A percentile compares a stretch with the other conserved stretches of the same genome.
Conservation (phyloP, 768 basidiomycete genomes). For the Goffeauzyma gilvescens region DNA sequence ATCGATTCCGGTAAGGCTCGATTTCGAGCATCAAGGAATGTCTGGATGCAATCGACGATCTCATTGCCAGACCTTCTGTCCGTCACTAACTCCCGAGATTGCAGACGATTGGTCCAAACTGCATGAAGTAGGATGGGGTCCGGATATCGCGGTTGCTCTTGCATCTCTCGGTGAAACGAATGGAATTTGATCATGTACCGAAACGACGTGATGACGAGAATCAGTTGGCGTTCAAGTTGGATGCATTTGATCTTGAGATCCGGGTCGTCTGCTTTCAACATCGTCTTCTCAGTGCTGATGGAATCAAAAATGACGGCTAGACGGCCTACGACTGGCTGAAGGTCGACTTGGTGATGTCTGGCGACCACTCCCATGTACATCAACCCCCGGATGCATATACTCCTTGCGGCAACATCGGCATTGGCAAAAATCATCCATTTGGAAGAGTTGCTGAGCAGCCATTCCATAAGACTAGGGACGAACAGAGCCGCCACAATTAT, state of each 20-base stretch:
- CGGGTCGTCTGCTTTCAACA: constrained; percentile 3
- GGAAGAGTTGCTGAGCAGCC: constrained; percentile 47
- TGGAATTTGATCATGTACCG: constrained; percentile 40
- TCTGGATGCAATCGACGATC: constrained; percentile 42
- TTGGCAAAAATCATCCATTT: constrained; percentile 50
- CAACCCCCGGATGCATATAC: constrained; percentile 56
- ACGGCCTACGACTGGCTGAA: constrained; percentile 46
- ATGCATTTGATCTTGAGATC: constrained; percentile 13
- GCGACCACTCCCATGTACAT: constrained; percentile 50
- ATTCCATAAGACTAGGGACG: constrained; percentile 38
- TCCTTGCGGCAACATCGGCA: constrained; percentile 45
- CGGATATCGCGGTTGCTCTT: constrained; percentile 39
- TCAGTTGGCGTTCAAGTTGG: constrained; percentile 33
- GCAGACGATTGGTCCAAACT: constrained; percentile 46
- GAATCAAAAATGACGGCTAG: constrained; percentile 42
- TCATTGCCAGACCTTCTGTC: constrained; percentile 41
- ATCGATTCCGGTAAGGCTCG: constrained; percentile 36
- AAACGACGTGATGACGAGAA: constrained; percentile 45
- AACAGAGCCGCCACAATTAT: constrained; percentile 53
- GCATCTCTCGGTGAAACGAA: constrained; percentile 19
- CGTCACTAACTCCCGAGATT: constrained; percentile 35
- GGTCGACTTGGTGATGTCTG: constrained; percentile 38
- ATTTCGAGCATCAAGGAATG: constrained; percentile 44
- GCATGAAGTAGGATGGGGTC: constrained; percentile 41
- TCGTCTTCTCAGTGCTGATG: constrained; percentile 39